These are phyloP conservation scores for Kwoniella sp. DNA, from an alignment of 768 basidiomycete genomes.

Conservation along the genomic window DNA sequence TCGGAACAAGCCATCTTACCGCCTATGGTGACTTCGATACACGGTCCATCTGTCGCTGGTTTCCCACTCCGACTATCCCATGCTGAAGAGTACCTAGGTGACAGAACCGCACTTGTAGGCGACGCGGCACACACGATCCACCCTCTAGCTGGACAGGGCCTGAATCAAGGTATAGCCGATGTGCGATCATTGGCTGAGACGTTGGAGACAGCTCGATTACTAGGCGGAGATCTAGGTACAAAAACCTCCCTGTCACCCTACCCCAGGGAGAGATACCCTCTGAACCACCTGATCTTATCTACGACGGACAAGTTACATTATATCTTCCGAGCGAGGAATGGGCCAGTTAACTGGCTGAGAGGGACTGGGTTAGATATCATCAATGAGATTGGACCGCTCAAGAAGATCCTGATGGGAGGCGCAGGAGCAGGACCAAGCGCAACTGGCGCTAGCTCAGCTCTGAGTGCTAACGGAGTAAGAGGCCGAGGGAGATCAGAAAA, in stretches of 20 bases:
- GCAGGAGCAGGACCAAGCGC: slow-evolving; percentile 62
- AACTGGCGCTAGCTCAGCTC: background rate
- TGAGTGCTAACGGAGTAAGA: slow-evolving; percentile 5
- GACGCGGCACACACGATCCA: slow-evolving; percentile 96
- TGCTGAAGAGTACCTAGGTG: slow-evolving; percentile 78
- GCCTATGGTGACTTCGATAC: slow-evolving; percentile 71
- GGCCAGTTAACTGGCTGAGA: slow-evolving; percentile 79
- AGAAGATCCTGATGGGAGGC: slow-evolving; percentile 77
- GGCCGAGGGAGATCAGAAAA: slow-evolving; percentile 5
- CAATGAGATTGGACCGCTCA: slow-evolving; percentile 82
- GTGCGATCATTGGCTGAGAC: slow-evolving; percentile 70
- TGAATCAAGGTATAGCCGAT: slow-evolving; percentile 91
- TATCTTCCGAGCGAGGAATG: slow-evolving; percentile 69
- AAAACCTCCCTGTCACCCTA: slow-evolving; percentile 75
- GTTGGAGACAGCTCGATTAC: slow-evolving; percentile 63
- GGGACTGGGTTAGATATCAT: slow-evolving; percentile 85
- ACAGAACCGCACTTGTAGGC: slow-evolving; percentile 82
- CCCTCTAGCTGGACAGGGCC: slow-evolving; percentile 92
- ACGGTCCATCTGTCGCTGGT: slow-evolving; percentile 73
- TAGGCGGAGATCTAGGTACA: slow-evolving; percentile 83
- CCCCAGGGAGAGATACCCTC: slow-evolving; percentile 75
- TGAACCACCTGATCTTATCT: slow-evolving; percentile 82
- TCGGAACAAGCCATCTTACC: slow-evolving; percentile 67
- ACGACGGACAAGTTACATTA: slow-evolving; percentile 88
- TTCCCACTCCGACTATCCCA: slow-evolving; percentile 89